These are phyloP conservation scores for Pseudophaeomoniella oleicola DNA, from an alignment of 2,329 filamentous ascomycete species.

Conservation along the genomic window DNA sequence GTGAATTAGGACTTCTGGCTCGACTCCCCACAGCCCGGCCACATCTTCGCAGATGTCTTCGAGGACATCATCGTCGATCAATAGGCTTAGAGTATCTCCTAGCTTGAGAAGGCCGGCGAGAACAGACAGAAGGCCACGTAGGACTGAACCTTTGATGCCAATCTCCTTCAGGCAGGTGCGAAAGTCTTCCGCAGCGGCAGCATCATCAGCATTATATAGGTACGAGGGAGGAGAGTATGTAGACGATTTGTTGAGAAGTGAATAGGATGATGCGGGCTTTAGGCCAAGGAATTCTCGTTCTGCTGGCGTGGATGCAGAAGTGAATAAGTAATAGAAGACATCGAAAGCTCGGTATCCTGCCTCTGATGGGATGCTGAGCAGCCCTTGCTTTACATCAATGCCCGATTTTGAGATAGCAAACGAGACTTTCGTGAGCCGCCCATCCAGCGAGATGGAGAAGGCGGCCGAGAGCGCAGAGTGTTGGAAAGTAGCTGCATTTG, in stretches of 20 bases:
- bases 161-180: conserved; percentile 74
- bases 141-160: conserved; percentile 75
- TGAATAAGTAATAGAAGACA: conserved; percentile 92
- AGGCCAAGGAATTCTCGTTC: conserved; percentile 82
- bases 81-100: conserved; percentile 76
- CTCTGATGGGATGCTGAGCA: conserved; percentile 67
- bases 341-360: conserved; percentile 84
- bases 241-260: conserved; percentile 64
- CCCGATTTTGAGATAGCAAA: conserved; percentile 74
- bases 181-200: conserved; percentile 86
- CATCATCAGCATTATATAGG: conserved; percentile 82
- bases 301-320: conserved; percentile 73
- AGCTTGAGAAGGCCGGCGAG: conserved; percentile 80
- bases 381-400: conserved; percentile 66
- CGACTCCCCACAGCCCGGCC: conserved; percentile 68
- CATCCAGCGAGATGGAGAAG: conserved; percentile 66
- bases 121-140: conserved; percentile 71
- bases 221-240: conserved; percentile 80
- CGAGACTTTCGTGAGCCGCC: conserved; percentile 60
- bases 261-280: conserved; percentile 61
- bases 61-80: conserved; percentile 68
- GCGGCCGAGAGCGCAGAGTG: conserved; percentile 70
- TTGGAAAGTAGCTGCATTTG: conserved; percentile 70
- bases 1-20: conserved; percentile 64
- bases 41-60: conserved; percentile 86